phyloP scores from a whole-genome alignment of 2,329 filamentous ascomycete species.

The Malbranchea cinnamomea region DNA sequence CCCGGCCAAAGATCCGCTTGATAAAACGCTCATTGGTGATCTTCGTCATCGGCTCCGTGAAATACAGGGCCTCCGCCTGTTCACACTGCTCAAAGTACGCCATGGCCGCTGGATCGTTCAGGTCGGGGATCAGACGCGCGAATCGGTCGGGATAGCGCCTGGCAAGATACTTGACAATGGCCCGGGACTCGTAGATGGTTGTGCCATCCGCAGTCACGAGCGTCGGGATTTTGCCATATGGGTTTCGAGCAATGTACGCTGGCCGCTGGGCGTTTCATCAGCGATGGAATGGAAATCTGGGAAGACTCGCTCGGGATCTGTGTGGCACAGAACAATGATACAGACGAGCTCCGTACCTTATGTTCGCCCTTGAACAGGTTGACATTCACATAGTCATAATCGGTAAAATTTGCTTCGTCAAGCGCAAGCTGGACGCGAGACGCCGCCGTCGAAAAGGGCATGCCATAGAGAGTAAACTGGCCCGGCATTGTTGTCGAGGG shows the following conservation, averaged over 20 bases:
- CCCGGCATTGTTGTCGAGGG: background rate
- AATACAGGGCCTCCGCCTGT: constrained; percentile 29
- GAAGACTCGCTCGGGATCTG: too few relatives aligned
- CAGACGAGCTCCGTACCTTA: constrained; percentile 20
- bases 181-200: constrained; percentile 33
- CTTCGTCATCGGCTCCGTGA: constrained; percentile 29
- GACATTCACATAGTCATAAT: constrained; percentile 27
- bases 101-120: constrained; percentile 25
- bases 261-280: constrained; percentile 12
- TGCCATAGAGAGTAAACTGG: constrained; percentile 28
- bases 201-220: constrained; percentile 27
- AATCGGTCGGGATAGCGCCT: constrained; percentile 25
- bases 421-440: constrained; percentile 31
- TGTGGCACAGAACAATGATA: constrained; percentile 13
- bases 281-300: constrained; percentile 17
- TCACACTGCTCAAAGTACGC: constrained; percentile 33
- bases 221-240: constrained; percentile 30
- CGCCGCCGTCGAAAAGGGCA: constrained; percentile 28
- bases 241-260: constrained; percentile 17
- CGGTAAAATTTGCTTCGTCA: constrained; percentile 30
- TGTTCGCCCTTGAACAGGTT: constrained; percentile 29
- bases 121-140: constrained; percentile 28
- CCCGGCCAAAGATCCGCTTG: constrained; percentile 30
- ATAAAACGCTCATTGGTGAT: constrained; percentile 33
- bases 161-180: constrained; percentile 34